Base-by-base conservation (phyloP, 371 early-diverging fungal species). In the Mycotypha africana region DNA sequence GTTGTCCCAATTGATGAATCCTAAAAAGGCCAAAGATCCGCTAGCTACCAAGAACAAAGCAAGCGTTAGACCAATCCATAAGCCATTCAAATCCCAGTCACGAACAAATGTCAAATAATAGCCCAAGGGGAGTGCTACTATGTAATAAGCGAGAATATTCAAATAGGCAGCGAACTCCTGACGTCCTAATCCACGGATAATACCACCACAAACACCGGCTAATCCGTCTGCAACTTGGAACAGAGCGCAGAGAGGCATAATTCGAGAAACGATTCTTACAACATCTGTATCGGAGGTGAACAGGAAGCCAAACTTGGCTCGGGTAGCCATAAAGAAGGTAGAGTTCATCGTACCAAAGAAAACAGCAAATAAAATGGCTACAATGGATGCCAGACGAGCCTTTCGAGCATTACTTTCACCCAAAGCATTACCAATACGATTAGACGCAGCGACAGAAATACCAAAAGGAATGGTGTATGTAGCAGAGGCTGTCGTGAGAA, bases 201-300 rank as follows among this genome's bases (percentile, higher is more conserved):
- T 69, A 44, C 88, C 86, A 14, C 82, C 82, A 17, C 76, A 69
- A 8, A 85, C 76, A 43, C 77, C 76, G 30, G 78, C 71, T 8
- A 79, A 38, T 1, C 81, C 78, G 52, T 88, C 88, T 9, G 65
- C 56, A 53, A 91, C 65, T 59, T 92, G 92, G 67, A 85, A 91
- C 21, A 85, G 35, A 0, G 91, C 87, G 12, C 75, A 83, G 4
- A 86, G 51, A 0, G 92, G 92, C 56, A 91, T 62, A 11, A 90
- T 70, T 32, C 48, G 43, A 1, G 86, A 77, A 10, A 90, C 87
- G 5, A 84, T 51, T 8, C 38, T 47, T 36, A 88, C 70, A 9
- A 93, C 89, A 4, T 67, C 74, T 0, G 45, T 53, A 56, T 91
- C 89, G 11, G 65, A 56, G 17, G 79, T 81, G 51, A 86, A 86